A percentile compares a stretch with the other conserved stretches of the same genome.
These are phyloP conservation scores for Prunus persica DNA, from an alignment of 306 rosid species.

Conservation along the genomic window DNA sequence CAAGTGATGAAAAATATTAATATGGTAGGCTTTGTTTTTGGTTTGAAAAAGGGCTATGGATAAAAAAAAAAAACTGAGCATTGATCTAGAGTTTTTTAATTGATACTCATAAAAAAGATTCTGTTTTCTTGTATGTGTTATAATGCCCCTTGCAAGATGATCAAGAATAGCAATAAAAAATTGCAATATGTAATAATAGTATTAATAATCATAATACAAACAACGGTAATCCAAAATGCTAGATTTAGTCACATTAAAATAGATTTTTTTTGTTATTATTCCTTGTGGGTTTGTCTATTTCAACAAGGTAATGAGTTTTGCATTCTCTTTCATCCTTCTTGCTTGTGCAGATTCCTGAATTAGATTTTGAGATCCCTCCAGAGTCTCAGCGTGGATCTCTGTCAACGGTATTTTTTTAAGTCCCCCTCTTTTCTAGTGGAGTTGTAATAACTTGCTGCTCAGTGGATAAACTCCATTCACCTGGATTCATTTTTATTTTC, in stretches of 20 bases:
- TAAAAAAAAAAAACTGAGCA: neutral
- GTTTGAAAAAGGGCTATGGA: neutral
- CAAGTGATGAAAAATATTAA: neutral
- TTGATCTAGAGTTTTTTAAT: neutral
- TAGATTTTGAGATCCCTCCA: slow-evolving; percentile 93
- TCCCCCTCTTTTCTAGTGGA: neutral
- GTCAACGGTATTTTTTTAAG: slow-evolving; percentile 60
- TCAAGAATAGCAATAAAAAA: neutral
- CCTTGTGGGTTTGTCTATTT: neutral
- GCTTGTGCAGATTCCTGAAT: slow-evolving; percentile 72
- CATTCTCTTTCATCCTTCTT: slow-evolving; percentile 17
- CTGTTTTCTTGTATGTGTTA: neutral
- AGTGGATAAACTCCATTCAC: neutral
- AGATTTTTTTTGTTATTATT: neutral
- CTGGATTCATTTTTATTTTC: neutral
- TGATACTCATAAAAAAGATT: neutral
- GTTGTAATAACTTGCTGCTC: neutral
- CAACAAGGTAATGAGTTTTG: neutral
- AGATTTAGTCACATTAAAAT: neutral
- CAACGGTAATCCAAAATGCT: neutral
- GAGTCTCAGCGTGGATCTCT: slow-evolving; percentile 92
- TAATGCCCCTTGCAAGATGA: neutral
- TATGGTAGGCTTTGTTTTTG: neutral
- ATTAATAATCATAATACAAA: neutral
- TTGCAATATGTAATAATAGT: neutral